These are phyloP conservation scores for Cladorrhinum sp. DNA, from an alignment of 2,329 filamentous ascomycete genomes.

Conservation along the genomic window DNA sequence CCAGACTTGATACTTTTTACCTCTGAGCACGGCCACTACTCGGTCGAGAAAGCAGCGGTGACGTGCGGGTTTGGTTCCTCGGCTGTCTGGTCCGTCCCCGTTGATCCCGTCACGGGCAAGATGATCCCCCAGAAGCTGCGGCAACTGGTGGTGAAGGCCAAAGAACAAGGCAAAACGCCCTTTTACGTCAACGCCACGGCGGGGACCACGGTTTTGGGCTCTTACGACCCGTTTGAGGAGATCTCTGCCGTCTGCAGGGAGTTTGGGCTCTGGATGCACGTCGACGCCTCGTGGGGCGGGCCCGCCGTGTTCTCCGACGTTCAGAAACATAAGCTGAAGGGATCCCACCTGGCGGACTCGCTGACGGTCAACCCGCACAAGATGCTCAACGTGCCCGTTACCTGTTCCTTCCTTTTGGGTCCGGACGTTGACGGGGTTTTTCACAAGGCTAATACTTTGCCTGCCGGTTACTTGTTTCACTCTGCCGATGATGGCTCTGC, in stretches of 20 bases:
- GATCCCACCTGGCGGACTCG: conserved; percentile 71
- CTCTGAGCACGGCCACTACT: conserved; percentile 87
- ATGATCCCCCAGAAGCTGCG: conserved; percentile 69
- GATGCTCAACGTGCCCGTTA: conserved; percentile 89
- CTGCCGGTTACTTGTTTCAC: conserved; percentile 84
- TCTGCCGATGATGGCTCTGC: too few species aligned
- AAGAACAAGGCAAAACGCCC: conserved; percentile 68
- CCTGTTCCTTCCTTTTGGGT: conserved; percentile 83
- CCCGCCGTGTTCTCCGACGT: conserved; percentile 71
- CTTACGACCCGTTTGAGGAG: conserved; percentile 44
- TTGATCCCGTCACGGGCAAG: conserved; percentile 64
- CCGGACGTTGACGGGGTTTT: conserved; percentile 69
- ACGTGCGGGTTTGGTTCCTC: conserved; percentile 78
- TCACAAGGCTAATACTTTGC: conserved; percentile 78
- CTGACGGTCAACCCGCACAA: conserved; percentile 94
- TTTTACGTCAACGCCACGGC: conserved; percentile 96
- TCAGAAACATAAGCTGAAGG: conserved; percentile 62
- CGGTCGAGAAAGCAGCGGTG: conserved; percentile 89
- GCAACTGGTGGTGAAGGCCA: conserved; percentile 58
- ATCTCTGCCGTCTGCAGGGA: conserved; percentile 28
- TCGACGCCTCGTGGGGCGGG: conserved; percentile 91
- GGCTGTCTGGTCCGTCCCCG: conserved; percentile 69
- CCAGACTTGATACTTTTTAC: conserved; percentile 77
- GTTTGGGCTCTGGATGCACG: conserved; percentile 77
- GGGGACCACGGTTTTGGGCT: conserved; percentile 88